These are phyloP conservation scores for Groenewaldozyma salmanticensis DNA, from an alignment of 805 yeast genomes.

Conservation along the genomic window DNA sequence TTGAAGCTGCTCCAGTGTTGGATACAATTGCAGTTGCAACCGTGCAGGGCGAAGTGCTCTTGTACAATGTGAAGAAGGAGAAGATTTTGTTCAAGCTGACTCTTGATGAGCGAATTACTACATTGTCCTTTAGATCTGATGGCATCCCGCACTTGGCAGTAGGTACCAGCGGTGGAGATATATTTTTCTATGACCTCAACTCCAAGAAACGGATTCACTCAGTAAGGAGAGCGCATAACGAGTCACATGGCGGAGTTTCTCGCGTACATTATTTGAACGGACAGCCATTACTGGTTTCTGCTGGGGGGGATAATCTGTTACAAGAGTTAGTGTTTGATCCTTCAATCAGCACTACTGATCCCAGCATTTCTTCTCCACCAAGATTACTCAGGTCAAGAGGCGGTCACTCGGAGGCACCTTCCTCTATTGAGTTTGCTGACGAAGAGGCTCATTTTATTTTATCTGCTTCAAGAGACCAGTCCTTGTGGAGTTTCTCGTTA, in stretches of 20 bases:
- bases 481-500: slow-evolving; percentile 86
- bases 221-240: slow-evolving; percentile 63
- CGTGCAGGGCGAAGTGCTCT: slow-evolving; percentile 50
- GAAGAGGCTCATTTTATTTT: slow-evolving; percentile 72
- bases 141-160: slow-evolving; percentile 76
- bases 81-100: slow-evolving; percentile 38
- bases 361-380: slow-evolving; percentile 69
- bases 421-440: slow-evolving; percentile 64
- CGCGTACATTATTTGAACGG: slow-evolving; percentile 72
- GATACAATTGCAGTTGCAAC: slow-evolving; percentile 78
- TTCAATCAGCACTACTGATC: slow-evolving; percentile 51
- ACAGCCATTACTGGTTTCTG: slow-evolving; percentile 80
- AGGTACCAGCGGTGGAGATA: slow-evolving; percentile 70
- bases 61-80: slow-evolving; percentile 63
- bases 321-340: slow-evolving; percentile 94
- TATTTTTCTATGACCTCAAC: slow-evolving; percentile 75
- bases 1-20: slow-evolving; percentile 77
- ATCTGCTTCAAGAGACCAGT: slow-evolving; percentile 77
- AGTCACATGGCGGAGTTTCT: slow-evolving; percentile 66
- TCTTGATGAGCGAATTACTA: slow-evolving; percentile 33
- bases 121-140: slow-evolving; percentile 84
- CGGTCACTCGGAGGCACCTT: slow-evolving; percentile 94
- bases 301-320: slow-evolving; percentile 83
- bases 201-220: slow-evolving; percentile 66
- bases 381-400: slow-evolving; percentile 88